A percentile compares a stretch with the other conserved stretches of the same genome.
These are phyloP conservation scores for Balakata baccata DNA, from an alignment of 345 rosid species.

Conservation along the genomic window DNA sequence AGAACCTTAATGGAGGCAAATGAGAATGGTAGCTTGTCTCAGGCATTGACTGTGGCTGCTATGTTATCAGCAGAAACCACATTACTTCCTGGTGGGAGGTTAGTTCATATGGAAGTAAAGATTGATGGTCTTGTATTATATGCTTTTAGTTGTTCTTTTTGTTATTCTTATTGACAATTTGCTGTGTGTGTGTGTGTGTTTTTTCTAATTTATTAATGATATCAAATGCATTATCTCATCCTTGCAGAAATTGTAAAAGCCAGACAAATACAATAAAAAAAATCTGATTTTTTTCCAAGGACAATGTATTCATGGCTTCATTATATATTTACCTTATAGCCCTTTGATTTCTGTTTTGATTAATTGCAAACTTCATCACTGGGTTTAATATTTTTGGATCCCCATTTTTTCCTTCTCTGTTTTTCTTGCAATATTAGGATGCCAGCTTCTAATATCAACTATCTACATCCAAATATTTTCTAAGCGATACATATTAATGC, in stretches of 20 bases:
- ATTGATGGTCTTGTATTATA: conserved; percentile 1
- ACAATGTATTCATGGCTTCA: neutral
- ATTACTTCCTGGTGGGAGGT: conserved; percentile 76
- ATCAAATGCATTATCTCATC: neutral
- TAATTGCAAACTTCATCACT: neutral
- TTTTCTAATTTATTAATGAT: neutral
- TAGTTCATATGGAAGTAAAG: conserved; percentile 22
- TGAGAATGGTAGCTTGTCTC: conserved; percentile 73
- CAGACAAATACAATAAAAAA: neutral
- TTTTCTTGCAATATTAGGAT: too few species aligned
- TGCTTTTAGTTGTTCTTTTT: conserved; percentile 3
- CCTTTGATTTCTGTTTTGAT: neutral
- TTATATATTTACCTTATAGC: neutral
- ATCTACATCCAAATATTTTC: too few species aligned
- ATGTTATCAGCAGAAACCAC: conserved; percentile 93
- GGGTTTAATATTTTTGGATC: neutral
- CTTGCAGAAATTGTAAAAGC: neutral
- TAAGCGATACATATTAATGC: too few species aligned
- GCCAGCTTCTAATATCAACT: too few species aligned
- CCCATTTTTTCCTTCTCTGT: neutral
- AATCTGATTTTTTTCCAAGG: neutral
- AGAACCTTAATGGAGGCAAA: conserved; percentile 90
- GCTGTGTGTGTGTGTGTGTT: too few species aligned
- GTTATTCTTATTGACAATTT: neutral
- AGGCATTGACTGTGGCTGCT: conserved; percentile 91